Evolutionary conservation across 257 asterid genomes (phyloP), one percentile per base, ranked within the genome.

Genomic region (Nicotiana attenuata): DNA sequence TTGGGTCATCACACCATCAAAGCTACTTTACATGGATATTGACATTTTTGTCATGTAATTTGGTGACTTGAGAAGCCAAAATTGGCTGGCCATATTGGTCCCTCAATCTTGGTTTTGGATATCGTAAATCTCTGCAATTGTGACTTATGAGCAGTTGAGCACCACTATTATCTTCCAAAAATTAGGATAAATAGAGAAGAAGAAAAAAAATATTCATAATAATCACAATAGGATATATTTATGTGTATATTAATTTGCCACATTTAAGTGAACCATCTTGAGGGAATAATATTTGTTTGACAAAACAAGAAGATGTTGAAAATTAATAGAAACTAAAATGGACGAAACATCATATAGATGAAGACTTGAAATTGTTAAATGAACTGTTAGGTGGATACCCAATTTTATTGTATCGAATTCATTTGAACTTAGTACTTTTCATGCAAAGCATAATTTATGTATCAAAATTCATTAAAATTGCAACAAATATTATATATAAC

Each of bases 31-130:
- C 78, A 71, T 20, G 35, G 59, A 71, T 33, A 45, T 45, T 71
- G 78, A 71, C 60, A 71, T 69, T 16, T 41, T 68, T 41, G 33
- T 20, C 59, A 45, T 45, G 59, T 71, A 71, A 41, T 11, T 38
- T 71, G 78, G 78, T 45, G 20, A 22, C 20, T 71, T 71, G 38
- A 45, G 78, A 71, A 71, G 38, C 78, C 22, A 71, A 41, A 71
- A 71, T 45, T 45, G 22, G n/a, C 35, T 41, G 41, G 20, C 8
- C 41, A 35, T 17, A 19, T 16, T 68, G 77, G 77, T 5, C 33
- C 57, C 33, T 69, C 59, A 69, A 38, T n/a, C 28, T 41, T 71
- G 7, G 4, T 71, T 11, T 31, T 38, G 22, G 6, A 68, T 68
- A 68, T 68, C 22, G 56, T 16, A 3, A 3, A 63, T 1, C 19